Evolutionary conservation across 108 stramenopile genomes (phyloP).

Genomic region (Aurantiochytrium sp.): DNA sequence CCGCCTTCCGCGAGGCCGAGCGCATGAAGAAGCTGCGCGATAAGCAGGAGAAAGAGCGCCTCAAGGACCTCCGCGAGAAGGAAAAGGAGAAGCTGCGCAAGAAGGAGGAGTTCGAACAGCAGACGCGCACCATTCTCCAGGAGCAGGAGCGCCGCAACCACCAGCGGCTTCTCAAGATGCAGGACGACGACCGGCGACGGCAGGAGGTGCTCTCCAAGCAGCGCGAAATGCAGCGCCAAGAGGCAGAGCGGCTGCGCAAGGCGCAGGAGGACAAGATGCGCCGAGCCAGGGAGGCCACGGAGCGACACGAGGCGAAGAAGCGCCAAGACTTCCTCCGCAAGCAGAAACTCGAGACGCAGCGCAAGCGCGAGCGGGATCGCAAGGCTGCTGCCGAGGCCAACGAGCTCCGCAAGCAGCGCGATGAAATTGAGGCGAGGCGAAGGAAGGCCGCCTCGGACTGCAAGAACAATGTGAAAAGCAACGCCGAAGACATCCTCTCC

Average conservation of each 20-base stretch:
- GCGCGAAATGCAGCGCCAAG: not conserved
- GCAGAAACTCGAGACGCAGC: not conserved
- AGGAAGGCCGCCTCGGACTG: not conserved
- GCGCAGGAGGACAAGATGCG: not conserved
- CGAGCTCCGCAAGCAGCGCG: not conserved
- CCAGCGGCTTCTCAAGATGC: conserved; percentile 48
- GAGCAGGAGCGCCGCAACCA: conserved; percentile 51
- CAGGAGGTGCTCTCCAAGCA: not conserved
- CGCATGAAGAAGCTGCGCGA: conserved; percentile 36
- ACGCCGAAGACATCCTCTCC: not conserved
- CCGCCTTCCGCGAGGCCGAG: not conserved
- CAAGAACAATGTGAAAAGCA: not conserved
- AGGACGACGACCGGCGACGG: conserved; percentile 42
- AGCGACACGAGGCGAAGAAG: not conserved
- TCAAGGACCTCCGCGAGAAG: conserved; percentile 45
- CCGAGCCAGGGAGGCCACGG: not conserved
- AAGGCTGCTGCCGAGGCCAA: not conserved
- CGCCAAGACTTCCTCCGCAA: not conserved
- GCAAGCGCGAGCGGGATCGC: not conserved
- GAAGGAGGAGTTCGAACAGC: conserved; percentile 40
- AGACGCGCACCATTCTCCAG: conserved; percentile 35
- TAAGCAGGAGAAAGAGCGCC: conserved; percentile 38
- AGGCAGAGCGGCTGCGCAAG: not conserved
- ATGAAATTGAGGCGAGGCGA: not conserved
- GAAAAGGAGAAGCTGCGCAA: conserved; percentile 49